phyloP scores from a whole-genome alignment of 106 monocot species.

The Xerophyta viscosa region DNA sequence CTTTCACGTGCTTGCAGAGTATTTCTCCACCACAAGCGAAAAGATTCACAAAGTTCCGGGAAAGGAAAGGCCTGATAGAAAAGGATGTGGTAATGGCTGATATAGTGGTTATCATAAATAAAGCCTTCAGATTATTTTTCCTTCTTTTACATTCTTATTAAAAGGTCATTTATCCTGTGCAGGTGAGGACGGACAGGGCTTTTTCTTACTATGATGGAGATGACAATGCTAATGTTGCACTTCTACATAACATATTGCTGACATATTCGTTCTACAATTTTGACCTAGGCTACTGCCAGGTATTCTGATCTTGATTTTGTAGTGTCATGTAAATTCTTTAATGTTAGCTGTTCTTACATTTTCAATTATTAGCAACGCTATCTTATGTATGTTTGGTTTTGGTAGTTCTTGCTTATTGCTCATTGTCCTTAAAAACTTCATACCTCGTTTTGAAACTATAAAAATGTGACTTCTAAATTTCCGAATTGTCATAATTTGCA shows the following conservation, averaged over 20 bases:
- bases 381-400: no score
- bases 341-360: neutral
- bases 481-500: slow-evolving; percentile 5
- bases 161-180: slow-evolving; percentile 11
- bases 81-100: slow-evolving; percentile 84
- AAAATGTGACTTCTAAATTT: no score
- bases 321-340: no score
- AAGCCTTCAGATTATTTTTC: neutral
- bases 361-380: no score
- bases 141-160: neutral
- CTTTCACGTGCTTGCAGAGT: slow-evolving; percentile 44
- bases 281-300: slow-evolving; percentile 99
- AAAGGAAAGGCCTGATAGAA: slow-evolving; percentile 88
- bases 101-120: neutral
- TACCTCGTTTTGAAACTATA: no score
- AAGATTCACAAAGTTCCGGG: slow-evolving; percentile 93
- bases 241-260: slow-evolving; percentile 81
- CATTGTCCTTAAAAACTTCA: neutral
- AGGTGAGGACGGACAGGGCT: slow-evolving; percentile 96
- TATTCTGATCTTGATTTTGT: slow-evolving; percentile 14
- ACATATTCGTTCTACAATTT: slow-evolving; percentile 99
- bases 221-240: slow-evolving; percentile 70
- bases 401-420: neutral
- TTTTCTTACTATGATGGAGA: slow-evolving; percentile 87
- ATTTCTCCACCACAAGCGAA: slow-evolving; percentile 78